Evolutionary conservation across 768 basidiomycete genomes (phyloP).

Genomic region (Mycena metata): DNA sequence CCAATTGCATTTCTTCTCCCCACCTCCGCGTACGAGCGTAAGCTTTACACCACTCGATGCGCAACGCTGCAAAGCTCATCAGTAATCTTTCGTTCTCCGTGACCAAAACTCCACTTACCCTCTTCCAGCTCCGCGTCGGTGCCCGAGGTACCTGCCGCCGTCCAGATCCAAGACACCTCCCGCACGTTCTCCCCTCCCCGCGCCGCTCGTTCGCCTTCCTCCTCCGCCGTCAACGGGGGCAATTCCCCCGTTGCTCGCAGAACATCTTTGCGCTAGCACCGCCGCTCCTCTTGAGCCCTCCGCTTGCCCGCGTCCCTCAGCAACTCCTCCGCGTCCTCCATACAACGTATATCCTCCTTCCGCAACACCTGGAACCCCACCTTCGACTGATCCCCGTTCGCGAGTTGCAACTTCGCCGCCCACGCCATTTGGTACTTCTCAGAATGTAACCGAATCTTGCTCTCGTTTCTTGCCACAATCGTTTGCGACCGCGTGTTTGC

Average conservation of each 20-base stretch:
- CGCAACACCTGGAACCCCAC: constrained; percentile 1
- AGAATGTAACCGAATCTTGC: constrained; percentile 23
- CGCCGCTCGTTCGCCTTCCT: background rate
- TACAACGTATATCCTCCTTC: constrained; percentile 21
- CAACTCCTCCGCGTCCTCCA: constrained; percentile 24
- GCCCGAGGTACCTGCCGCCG: constrained; percentile 2
- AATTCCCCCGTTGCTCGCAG: background rate
- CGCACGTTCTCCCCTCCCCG: background rate
- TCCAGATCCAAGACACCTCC: constrained; percentile 32
- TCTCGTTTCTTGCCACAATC: constrained; percentile 13
- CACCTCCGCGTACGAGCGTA: constrained; percentile 20
- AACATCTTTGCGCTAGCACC: background rate
- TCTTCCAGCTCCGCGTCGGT: constrained; percentile 17
- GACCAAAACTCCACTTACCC: background rate
- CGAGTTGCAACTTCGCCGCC: constrained; percentile 11
- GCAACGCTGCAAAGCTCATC: constrained; percentile 10
- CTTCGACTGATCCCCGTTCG: background rate
- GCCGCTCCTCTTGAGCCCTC: background rate
- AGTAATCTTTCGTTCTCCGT: background rate
- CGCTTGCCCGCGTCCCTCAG: background rate
- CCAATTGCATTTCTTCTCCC: constrained; percentile 29
- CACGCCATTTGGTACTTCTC: constrained; percentile 34
- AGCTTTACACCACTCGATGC: constrained; percentile 35
- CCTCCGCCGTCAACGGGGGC: background rate
- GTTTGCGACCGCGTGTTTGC: constrained; percentile 25